Evolutionary conservation across 1,284 basidiomycete genomes (phyloP), one percentile per base, ranked within the genome.

Genomic region (Malassezia nana): DNA sequence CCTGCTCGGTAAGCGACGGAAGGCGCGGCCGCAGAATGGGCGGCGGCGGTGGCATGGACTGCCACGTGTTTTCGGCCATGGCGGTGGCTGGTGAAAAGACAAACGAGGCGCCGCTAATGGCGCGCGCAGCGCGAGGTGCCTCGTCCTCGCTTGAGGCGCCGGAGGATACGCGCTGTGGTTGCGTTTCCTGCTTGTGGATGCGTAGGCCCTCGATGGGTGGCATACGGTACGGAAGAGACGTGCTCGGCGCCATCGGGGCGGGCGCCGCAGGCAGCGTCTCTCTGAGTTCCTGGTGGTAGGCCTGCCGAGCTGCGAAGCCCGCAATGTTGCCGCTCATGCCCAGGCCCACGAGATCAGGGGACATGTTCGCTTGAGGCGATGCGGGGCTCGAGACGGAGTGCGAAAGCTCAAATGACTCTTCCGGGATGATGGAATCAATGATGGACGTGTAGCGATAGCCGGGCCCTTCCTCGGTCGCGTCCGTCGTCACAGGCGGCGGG

Each of bases 161-260:
- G 8, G 35, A 38, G 5, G 35, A 3, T 8, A 20, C 8, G 16
- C 16, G 16, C n/a, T 6, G 9, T 8, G 35, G 4, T 9, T 13
- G 16, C 7, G 4, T 38, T n/a, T 38, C 35, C 18, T 38, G 35
- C 26, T 47, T 47, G 45, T 22, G 7, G 24, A 47, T 47, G 13
- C 45, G 45, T 32, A 47, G 24, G 32, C 9, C 45, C 18, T 47
- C 30, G 18, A 47, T 47, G 13, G 30, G 31, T 5, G 52, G 40
- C 38, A 40, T 30, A 24, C 46, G 35, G 31, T 25, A 26, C 45
- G 25, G 25, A 6, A 22, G 28, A n/a, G 31, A 25, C 5, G 40
- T 10, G 12, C 26, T 42, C 20, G 22, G 15, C 26, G 24, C 40
- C n/a, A 24, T 5, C 6, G 40, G 24, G 4, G 40, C 22, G 10